Evolutionary conservation across 2,329 filamentous ascomycete species (phyloP).

Genomic region (Botrytis aclada): DNA sequence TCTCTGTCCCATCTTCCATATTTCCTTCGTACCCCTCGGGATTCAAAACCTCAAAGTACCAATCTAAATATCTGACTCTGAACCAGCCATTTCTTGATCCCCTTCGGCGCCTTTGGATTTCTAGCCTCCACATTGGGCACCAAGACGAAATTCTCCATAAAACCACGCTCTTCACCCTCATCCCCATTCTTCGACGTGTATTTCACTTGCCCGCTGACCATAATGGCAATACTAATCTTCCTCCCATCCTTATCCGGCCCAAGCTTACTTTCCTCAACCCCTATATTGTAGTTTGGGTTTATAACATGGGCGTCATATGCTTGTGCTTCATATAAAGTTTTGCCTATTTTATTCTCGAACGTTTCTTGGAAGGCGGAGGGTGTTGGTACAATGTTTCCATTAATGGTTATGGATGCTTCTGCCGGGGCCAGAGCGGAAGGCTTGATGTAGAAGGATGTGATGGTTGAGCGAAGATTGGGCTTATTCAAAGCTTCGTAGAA

Average conservation of each 20-base stretch:
- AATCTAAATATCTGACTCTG: slow-evolving; percentile 69
- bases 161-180: slow-evolving; percentile 63
- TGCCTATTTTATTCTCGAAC: slow-evolving; percentile 61
- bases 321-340: slow-evolving; percentile 68
- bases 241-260: slow-evolving; percentile 48
- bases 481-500: slow-evolving; percentile 75
- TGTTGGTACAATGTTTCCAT: slow-evolving; percentile 64
- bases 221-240: slow-evolving; percentile 69
- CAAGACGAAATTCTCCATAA: slow-evolving; percentile 77
- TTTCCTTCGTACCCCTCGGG: not conserved
- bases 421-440: slow-evolving; percentile 52
- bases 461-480: slow-evolving; percentile 45
- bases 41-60: slow-evolving; percentile 25
- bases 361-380: slow-evolving; percentile 65
- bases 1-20: not conserved
- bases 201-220: slow-evolving; percentile 68
- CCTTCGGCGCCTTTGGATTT: slow-evolving; percentile 51
- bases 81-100: slow-evolving; percentile 60
- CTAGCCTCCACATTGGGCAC: slow-evolving; percentile 69
- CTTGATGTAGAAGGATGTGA: slow-evolving; percentile 70
- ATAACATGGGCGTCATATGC: slow-evolving; percentile 75
- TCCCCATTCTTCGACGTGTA: slow-evolving; percentile 53
- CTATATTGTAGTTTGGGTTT: slow-evolving; percentile 62
- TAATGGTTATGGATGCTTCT: slow-evolving; percentile 71
- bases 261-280: slow-evolving; percentile 49